phyloP scores from a whole-genome alignment of 306 rosid genomes.

The Rosa multiflora region DNA sequence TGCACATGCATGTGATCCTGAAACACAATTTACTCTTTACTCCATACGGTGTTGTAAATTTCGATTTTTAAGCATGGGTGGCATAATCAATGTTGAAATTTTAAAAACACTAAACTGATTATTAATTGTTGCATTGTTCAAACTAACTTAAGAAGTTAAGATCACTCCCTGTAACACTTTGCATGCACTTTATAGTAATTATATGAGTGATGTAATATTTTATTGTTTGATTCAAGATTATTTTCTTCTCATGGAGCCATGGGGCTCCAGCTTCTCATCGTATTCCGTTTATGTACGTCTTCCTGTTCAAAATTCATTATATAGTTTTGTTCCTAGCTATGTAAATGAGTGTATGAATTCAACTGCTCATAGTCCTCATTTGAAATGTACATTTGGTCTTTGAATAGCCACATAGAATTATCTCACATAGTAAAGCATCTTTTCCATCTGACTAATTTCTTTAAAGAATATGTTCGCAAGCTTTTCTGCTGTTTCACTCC shows the following conservation, averaged over 20 bases:
- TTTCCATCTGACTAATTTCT: constrained; percentile 4
- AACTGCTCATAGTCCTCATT: not conserved
- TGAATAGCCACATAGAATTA: not conserved
- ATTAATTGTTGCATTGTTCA: not conserved
- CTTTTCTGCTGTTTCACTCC: not conserved
- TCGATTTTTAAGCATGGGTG: not conserved
- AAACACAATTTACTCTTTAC: constrained; percentile 10
- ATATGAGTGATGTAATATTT: not conserved
- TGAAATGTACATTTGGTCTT: not conserved
- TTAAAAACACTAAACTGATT: not conserved
- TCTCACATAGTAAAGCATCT: not conserved
- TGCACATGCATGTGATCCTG: constrained; percentile 10
- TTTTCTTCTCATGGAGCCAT: not conserved
- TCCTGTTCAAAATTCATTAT: not conserved
- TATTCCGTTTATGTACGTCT: not conserved
- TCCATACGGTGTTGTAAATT: not conserved
- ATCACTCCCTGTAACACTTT: not conserved
- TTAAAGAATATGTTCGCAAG: not conserved
- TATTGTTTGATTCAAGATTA: not conserved
- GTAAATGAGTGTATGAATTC: not conserved
- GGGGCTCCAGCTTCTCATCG: not conserved
- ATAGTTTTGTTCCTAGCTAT: not conserved
- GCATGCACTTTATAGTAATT: not conserved
- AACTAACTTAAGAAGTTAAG: not conserved
- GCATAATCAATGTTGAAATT: not conserved